Evolutionary conservation across 345 rosid genomes (phyloP).

Genomic region (Salix dunnii): DNA sequence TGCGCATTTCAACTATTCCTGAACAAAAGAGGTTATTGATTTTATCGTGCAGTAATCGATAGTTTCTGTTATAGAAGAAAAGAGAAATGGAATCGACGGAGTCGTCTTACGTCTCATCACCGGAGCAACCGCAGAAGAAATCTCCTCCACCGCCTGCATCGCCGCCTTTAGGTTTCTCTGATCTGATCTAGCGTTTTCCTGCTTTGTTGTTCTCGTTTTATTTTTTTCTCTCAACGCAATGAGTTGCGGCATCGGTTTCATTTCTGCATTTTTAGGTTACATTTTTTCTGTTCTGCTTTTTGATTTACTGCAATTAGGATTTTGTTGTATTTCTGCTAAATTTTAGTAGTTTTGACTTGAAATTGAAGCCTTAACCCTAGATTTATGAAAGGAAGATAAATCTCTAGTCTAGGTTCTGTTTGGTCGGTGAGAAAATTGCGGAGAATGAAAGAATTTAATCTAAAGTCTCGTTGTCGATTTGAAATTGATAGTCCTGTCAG

Average conservation of each 20-base stretch:
- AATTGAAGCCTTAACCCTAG: constrained; percentile 17
- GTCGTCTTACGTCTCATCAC: constrained; percentile 72
- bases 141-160: constrained; percentile 68
- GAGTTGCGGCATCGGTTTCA: neutral
- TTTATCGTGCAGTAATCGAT: neutral
- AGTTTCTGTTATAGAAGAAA: neutral
- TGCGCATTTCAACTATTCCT: neutral
- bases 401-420: neutral
- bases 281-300: neutral
- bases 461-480: neutral
- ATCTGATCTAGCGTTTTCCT: constrained; percentile 37
- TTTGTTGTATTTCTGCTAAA: neutral
- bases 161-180: constrained; percentile 59
- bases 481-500: neutral
- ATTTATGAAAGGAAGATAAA: neutral
- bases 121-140: constrained; percentile 63
- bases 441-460: neutral
- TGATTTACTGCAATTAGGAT: neutral
- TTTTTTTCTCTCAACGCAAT: neutral
- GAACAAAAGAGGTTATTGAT: neutral
- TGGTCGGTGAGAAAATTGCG: constrained; percentile 3
- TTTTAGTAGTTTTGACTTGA: neutral
- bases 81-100: constrained; percentile 83
- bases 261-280: neutral
- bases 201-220: neutral